phyloP scores from a whole-genome alignment of 1,139 yeast genomes.

The Saccharomyces hybrid region DNA sequence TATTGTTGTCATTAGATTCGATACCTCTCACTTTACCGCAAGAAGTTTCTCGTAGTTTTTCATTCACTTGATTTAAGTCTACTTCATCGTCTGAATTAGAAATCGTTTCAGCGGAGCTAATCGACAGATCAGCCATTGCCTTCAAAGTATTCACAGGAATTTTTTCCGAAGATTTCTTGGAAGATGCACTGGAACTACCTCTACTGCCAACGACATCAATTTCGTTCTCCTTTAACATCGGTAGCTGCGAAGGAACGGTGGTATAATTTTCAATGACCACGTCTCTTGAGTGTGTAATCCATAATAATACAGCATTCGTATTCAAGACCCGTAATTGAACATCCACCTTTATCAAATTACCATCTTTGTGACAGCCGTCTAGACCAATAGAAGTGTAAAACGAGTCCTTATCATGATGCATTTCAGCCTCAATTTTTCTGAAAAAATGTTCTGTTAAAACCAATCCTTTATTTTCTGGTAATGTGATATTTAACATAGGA shows the following conservation, averaged over 20 bases:
- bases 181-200: conserved; percentile 24
- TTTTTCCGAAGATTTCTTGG: conserved; percentile 20
- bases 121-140: conserved; percentile 33
- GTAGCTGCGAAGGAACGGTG: conserved; percentile 34
- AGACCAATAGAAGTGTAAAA: conserved; percentile 62
- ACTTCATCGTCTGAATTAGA: conserved; percentile 36
- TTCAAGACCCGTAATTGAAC: conserved; percentile 72
- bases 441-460: conserved; percentile 90
- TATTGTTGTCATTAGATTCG: background rate
- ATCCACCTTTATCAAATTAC: conserved; percentile 60
- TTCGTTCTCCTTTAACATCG: conserved; percentile 33
- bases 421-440: conserved; percentile 44
- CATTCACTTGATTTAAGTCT: conserved; percentile 26
- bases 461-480: conserved; percentile 38
- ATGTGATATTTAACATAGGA: conserved; percentile 34
- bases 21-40: background rate
- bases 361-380: conserved; percentile 64
- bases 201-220: conserved; percentile 29
- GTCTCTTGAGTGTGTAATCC: conserved; percentile 77
- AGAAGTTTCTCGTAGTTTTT: conserved; percentile 4
- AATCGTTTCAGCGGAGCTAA: conserved; percentile 71
- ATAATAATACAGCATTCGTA: conserved; percentile 53
- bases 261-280: conserved; percentile 29
- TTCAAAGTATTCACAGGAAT: conserved; percentile 11
- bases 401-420: conserved; percentile 24